A percentile compares a stretch with the other conserved stretches of the same genome.
phyloP scores from a whole-genome alignment of 371 early-diverging fungal genomes.

The Circinella umbellata region DNA sequence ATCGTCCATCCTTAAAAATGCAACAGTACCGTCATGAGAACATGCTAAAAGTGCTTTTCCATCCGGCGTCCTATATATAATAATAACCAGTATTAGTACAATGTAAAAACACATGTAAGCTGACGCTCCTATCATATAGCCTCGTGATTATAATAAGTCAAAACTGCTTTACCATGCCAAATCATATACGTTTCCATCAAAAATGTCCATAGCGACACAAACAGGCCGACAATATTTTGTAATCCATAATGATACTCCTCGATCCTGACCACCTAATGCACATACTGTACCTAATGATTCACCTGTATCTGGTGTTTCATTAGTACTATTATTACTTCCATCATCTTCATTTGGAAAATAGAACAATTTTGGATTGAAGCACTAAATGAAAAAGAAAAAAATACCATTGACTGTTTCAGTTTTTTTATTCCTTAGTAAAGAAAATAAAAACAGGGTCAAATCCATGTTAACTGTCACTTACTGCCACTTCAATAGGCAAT shows the following conservation, averaged over 20 bases:
- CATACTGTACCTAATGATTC: constrained; percentile 65
- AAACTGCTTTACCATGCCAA: constrained; percentile 74
- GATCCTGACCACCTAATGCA: constrained; percentile 94
- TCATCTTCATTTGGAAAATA: constrained; percentile 25
- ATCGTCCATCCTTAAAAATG: constrained; percentile 68
- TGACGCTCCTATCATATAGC: no score
- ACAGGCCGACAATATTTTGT: constrained; percentile 78
- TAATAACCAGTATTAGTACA: no score
- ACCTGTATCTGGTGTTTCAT: not conserved
- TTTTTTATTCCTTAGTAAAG: not conserved
- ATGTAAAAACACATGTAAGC: no score
- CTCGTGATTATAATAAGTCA: no score
- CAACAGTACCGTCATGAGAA: constrained; percentile 93
- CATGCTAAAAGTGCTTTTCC: constrained; percentile 84
- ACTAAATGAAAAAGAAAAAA: constrained; percentile 23
- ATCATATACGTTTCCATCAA: constrained; percentile 86
- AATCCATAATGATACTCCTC: constrained; percentile 89
- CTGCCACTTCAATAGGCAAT: constrained; percentile 90
- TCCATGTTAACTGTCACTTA: constrained; percentile 34
- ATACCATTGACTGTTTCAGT: no score
- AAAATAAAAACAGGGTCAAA: no score
- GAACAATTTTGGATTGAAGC: constrained; percentile 85
- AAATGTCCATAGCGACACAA: constrained; percentile 75
- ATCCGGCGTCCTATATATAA: constrained; percentile 65
- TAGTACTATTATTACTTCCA: constrained; percentile 18